Percentiles rank a stretch among this genome's conserved stretches.
These are phyloP conservation scores for Carex cristatella DNA, from an alignment of 176 grass and related monocot genomes.

Conservation along the genomic window DNA sequence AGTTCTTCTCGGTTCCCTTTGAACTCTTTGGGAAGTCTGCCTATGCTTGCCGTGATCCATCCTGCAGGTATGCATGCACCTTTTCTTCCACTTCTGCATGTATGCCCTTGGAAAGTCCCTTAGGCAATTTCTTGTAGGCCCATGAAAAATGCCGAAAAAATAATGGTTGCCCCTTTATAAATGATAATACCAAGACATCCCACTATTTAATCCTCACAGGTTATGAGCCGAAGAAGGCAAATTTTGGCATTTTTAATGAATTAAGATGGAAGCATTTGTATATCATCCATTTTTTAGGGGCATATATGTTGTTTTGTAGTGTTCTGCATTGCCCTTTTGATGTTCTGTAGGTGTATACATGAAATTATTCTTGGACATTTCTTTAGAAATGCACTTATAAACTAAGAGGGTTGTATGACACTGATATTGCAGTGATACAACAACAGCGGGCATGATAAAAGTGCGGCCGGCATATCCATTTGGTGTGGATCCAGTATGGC, in stretches of 20 bases:
- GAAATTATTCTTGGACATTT: neutral
- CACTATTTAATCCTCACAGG: neutral
- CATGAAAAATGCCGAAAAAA: neutral
- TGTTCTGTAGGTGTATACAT: neutral
- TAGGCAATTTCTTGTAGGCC: neutral
- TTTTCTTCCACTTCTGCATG: neutral
- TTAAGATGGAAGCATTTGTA: neutral
- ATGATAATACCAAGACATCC: neutral
- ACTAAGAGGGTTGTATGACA: neutral
- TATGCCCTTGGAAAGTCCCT: neutral
- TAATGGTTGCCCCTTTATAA: neutral
- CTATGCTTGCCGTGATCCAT: conserved; percentile 72
- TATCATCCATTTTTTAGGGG: neutral
- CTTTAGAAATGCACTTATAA: neutral
- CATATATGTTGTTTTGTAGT: neutral
- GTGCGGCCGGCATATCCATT: conserved; percentile 70
- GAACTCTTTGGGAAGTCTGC: conserved; percentile 84
- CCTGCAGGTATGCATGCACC: conserved; percentile 52
- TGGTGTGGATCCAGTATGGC: conserved; percentile 87
- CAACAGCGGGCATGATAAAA: conserved; percentile 60
- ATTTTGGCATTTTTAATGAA: neutral
- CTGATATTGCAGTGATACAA: conserved; percentile 45
- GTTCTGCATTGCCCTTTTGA: conserved; percentile 20
- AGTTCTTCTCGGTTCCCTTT: conserved; percentile 98
- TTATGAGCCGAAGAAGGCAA: neutral